Base-by-base conservation (phyloP, 192 early-diverging fungal genomes). In the Backusella luteola region DNA sequence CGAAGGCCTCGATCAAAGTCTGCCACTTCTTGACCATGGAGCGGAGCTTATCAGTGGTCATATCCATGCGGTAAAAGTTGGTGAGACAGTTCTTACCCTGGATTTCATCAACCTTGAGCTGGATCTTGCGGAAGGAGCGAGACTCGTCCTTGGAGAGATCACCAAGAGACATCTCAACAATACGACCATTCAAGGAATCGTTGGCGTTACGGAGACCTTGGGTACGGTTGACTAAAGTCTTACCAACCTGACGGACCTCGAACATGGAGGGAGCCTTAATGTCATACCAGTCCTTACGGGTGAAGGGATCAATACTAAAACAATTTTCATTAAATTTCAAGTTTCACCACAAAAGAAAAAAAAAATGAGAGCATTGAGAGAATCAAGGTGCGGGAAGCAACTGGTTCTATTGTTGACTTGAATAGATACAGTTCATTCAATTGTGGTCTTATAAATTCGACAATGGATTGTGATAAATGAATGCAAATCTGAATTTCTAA, bases 201-300 rank as follows among this genome's bases (percentile, higher is more conserved):
- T 96, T 95, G 87, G 98, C 95, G 88, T 81, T 95, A 93, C 94
- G 96, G 85, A 98, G 89, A 90, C 98, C 98, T 92, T 98, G 96
- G 89, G 96, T 98, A 78, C 98, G 96, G 96, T 99, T 99, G 88
- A 99, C 98, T 72, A 99, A 92, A 80, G 98, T 99, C 93, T 99
- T 99, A 81, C 98, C 98, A 77, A 96, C 92, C 77, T 95, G 89
- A 84, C 97, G 95, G 76, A 91, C 91, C 78, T 94, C 92, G 83
- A 99, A 99, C 85, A 96, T 92, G 73, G 93, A 92, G 79, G 98
- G 98, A 76, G 95, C 98, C 89, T 97, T 98, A 90, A 99, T 91
- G 84, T 98, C 96, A 84, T 98, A 99, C 98, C 98, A 99, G 88
- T 99, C 98, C 91, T 99, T 99, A 80, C 98, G 94, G 90, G 94